phyloP scores from a whole-genome alignment of 805 yeast species.

The Zygoascus biomembranicola region DNA sequence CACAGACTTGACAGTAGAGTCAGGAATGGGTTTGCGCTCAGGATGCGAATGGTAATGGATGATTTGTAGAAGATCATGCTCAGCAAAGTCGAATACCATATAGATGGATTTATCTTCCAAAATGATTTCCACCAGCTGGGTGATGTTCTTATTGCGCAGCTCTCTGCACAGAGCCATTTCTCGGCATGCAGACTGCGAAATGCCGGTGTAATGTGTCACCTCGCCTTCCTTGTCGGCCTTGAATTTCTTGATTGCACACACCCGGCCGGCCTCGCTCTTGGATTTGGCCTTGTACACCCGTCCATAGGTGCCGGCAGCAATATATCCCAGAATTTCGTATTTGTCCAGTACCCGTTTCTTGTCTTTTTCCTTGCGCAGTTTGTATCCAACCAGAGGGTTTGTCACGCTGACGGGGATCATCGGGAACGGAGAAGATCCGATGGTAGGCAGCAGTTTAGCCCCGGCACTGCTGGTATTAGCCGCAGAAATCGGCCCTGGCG shows the following conservation, averaged over 20 bases:
- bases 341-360: conserved; percentile 72
- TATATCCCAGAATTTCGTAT: conserved; percentile 86
- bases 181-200: conserved; percentile 90
- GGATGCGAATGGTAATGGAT: conserved; percentile 94
- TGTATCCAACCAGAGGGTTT: conserved; percentile 39
- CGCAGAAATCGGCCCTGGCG: neutral
- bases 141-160: conserved; percentile 68
- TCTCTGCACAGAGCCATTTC: conserved; percentile 96
- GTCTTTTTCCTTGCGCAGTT: conserved; percentile 52
- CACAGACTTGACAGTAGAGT: conserved; percentile 68
- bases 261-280: conserved; percentile 25
- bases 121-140: conserved; percentile 71
- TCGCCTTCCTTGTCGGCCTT: conserved; percentile 92
- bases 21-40: conserved; percentile 70
- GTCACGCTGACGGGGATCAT: conserved; percentile 17
- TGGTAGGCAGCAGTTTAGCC: neutral
- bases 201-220: conserved; percentile 82
- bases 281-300: conserved; percentile 74
- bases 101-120: conserved; percentile 84
- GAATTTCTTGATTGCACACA: conserved; percentile 89
- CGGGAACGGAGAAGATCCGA: neutral
- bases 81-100: conserved; percentile 94
- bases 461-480: neutral
- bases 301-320: conserved; percentile 98
- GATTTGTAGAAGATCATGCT: conserved; percentile 88